Conservation (phyloP, 371 early-diverging fungal genomes). For the Mucor saturninus region DNA sequence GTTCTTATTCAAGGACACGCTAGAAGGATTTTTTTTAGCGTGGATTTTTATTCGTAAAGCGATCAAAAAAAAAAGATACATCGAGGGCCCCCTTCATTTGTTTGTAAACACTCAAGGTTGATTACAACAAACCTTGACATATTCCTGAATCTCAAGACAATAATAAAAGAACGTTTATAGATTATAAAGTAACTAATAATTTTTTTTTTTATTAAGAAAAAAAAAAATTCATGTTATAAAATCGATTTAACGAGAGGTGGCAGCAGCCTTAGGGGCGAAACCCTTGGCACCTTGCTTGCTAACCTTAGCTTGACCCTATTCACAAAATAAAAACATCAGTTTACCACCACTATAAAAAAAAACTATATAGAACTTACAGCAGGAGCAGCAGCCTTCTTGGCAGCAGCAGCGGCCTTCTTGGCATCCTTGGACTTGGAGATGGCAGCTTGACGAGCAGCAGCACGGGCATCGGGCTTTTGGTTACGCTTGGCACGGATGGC, state of each 20-base stretch:
- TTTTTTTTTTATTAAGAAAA: slow-evolving; percentile 6
- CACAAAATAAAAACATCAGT: neutral
- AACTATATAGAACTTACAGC: slow-evolving; percentile 25
- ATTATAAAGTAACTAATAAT: neutral
- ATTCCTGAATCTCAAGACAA: too few species aligned
- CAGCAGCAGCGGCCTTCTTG: slow-evolving; percentile 79
- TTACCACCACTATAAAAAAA: neutral
- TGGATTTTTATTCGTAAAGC: too few species aligned
- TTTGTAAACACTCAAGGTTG: too few species aligned
- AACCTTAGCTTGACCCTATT: slow-evolving; percentile 63
- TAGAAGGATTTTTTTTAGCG: too few species aligned
- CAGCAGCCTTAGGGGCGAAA: slow-evolving; percentile 81
- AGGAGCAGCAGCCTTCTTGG: slow-evolving; percentile 69
- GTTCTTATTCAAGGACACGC: too few species aligned
- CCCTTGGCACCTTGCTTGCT: slow-evolving; percentile 91
- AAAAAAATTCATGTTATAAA: slow-evolving; percentile 1
- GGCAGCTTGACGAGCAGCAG: slow-evolving; percentile 90
- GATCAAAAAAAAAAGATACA: too few species aligned
- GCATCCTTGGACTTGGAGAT: slow-evolving; percentile 87
- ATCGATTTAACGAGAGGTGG: slow-evolving; percentile 82
- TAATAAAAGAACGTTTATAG: too few species aligned
- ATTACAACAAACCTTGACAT: too few species aligned
- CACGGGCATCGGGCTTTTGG: slow-evolving; percentile 94
- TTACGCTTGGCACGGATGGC: slow-evolving; percentile 94
- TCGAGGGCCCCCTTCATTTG: too few species aligned